Percentiles rank a stretch among this genome's conserved stretches.
phyloP scores from a whole-genome alignment of 192 early-diverging fungal species.

The Gonapodya sp. region DNA sequence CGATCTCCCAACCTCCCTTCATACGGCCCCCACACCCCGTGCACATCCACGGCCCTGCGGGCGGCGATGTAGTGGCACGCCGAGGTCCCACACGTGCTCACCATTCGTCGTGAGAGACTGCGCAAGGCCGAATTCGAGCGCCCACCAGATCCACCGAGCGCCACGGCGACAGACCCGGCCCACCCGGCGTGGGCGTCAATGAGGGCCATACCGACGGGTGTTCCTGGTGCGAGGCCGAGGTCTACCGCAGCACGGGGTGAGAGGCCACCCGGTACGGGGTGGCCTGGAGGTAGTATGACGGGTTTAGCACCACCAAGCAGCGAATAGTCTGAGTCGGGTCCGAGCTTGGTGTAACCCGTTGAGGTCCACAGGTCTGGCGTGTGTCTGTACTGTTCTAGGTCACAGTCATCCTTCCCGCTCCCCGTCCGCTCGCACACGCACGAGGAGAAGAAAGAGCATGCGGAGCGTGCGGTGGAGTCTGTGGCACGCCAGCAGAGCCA shows the following conservation, averaged over 20 bases:
- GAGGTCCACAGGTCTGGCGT: background rate
- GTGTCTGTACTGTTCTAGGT: background rate
- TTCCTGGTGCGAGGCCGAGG: conserved; percentile 39
- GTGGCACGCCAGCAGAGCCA: conserved; percentile 59
- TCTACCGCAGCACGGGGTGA: conserved; percentile 37
- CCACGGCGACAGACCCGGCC: conserved; percentile 33
- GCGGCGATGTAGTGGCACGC: conserved; percentile 58
- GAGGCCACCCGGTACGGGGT: conserved; percentile 39
- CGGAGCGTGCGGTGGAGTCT: conserved; percentile 32
- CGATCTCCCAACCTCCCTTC: conserved; percentile 26
- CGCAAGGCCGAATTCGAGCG: background rate
- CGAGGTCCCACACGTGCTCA: conserved; percentile 63
- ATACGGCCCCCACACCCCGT: conserved; percentile 36
- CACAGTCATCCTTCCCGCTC: background rate
- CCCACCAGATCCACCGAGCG: background rate
- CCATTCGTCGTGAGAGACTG: conserved; percentile 26
- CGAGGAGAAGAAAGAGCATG: conserved; percentile 61
- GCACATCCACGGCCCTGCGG: conserved; percentile 39
- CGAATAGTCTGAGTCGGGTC: background rate
- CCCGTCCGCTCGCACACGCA: conserved; percentile 40
- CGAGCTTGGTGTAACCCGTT: background rate
- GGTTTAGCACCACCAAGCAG: background rate
- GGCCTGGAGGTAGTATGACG: conserved; percentile 34
- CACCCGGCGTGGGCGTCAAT: conserved; percentile 72
- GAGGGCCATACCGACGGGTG: conserved; percentile 47